phyloP scores from a whole-genome alignment of 2,329 filamentous ascomycete species.

The Xylaria sp. region DNA sequence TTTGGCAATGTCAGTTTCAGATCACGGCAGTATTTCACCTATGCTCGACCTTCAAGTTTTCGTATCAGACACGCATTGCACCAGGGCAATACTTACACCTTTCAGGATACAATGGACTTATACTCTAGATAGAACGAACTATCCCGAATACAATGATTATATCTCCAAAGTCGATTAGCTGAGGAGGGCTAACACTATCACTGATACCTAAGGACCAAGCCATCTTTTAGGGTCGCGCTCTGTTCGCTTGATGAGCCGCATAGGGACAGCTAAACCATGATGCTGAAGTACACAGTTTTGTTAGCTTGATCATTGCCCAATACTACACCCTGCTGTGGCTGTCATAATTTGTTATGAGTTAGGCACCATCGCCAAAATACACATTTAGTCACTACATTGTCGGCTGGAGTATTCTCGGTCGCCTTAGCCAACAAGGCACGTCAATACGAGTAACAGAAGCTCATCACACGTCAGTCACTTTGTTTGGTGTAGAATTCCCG shows the following conservation, averaged over 20 bases:
- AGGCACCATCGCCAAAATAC: too few relatives aligned
- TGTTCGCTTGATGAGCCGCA: too few relatives aligned
- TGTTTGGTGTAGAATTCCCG: slow-evolving; percentile 33
- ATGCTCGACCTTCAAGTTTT: not conserved
- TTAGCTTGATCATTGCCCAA: too few relatives aligned
- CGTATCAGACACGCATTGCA: not conserved
- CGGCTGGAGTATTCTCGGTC: slow-evolving; percentile 24
- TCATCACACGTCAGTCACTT: slow-evolving; percentile 16
- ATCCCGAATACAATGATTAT: not conserved
- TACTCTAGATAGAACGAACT: not conserved
- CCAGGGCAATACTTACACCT: too few relatives aligned
- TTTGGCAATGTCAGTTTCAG: not conserved
- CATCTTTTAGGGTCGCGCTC: too few relatives aligned
- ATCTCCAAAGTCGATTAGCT: not conserved
- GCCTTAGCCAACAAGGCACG: slow-evolving; percentile 18
- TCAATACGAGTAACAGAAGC: slow-evolving; percentile 1
- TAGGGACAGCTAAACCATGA: too few relatives aligned
- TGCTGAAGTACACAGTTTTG: too few relatives aligned
- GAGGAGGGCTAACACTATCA: not conserved
- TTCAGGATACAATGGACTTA: too few relatives aligned
- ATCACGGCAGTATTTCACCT: not conserved
- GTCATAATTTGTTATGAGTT: too few relatives aligned
- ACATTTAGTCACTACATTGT: slow-evolving; percentile 12
- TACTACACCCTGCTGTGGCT: too few relatives aligned
- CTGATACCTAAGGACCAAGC: not conserved